Conservation (phyloP, 2,329 filamentous ascomycete species). For the Shiraia sp. region DNA sequence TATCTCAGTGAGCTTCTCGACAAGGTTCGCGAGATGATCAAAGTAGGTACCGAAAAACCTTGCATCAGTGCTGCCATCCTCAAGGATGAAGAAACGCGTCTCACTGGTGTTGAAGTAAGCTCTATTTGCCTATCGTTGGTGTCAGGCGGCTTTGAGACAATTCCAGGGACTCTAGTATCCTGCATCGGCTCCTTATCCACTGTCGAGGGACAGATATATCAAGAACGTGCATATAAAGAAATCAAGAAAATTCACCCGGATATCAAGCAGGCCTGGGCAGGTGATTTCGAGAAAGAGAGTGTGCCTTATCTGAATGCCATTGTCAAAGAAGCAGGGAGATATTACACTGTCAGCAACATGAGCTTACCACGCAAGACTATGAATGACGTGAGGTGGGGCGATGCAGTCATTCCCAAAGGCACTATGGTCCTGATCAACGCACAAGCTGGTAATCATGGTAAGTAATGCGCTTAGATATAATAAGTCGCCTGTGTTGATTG, state of each 20-base stretch:
- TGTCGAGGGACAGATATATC: conserved; percentile 53
- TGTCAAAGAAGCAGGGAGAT: conserved; percentile 57
- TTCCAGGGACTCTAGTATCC: conserved; percentile 58
- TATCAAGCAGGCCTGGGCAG: conserved; percentile 52
- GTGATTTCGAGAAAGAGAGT: conserved; percentile 51
- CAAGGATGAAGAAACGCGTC: conserved; percentile 58
- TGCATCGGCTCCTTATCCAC: conserved; percentile 57
- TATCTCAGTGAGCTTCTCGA: conserved; percentile 56
- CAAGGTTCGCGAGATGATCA: conserved; percentile 57
- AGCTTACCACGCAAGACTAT: conserved; percentile 57
- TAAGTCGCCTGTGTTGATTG: conserved; percentile 51
- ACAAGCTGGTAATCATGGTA: conserved; percentile 59
- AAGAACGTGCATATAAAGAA: conserved; percentile 58
- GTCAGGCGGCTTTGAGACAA: conserved; percentile 59
- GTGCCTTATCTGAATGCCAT: conserved; percentile 55
- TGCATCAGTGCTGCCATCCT: conserved; percentile 59
- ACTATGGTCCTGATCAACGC: conserved; percentile 61
- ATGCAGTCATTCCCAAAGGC: conserved; percentile 55
- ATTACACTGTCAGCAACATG: conserved; percentile 60
- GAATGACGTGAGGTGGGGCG: conserved; percentile 56
- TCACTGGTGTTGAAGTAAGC: conserved; percentile 57
- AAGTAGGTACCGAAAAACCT: conserved; percentile 56
- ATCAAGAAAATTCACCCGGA: conserved; percentile 55
- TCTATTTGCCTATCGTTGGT: conserved; percentile 59
- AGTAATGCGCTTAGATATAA: conserved; percentile 18